Base-by-base conservation (phyloP, 2,329 filamentous ascomycete species). In the Aspergillus udagawae region DNA sequence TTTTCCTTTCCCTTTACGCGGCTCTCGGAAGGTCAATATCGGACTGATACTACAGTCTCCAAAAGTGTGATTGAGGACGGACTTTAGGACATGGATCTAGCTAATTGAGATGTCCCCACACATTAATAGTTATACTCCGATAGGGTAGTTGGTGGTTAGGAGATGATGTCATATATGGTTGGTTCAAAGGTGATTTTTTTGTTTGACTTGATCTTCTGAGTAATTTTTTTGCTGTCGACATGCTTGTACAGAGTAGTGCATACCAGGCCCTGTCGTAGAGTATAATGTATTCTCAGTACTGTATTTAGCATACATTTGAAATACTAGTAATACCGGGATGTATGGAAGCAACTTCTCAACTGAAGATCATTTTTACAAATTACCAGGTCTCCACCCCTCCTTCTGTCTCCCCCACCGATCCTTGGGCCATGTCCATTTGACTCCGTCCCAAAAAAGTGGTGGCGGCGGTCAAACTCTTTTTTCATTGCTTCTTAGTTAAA, bases 371-470 rank as follows among this genome's bases (percentile, higher is more conserved):
- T 45, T 51, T 51, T 23, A 42, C 27, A 45, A 41, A 52, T 35
- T 55, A 55, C 54, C 53, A 49, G 50, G 53, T 49, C 59, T 57
- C 53, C 57, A 51, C 57, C 56, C 54, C 47, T 54, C 55, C 53
- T 51, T 50, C 42, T 23, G 4, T 17, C 42, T 54, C 62, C 53
- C 53, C 60, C 64, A 65, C 58, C 47, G 53, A 59, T 58, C 59
- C 52, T 49, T 59, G 51, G 57, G 61, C 50, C 60, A 54, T 47
- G 35, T 52, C 49, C 47, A 54, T 60, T 60, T 51, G 50, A 55
- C 52, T 55, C 51, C 50, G 55, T 59, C 56, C 63, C 62, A 66
- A 58, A 17, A 61, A 60, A 67, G 67, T 68, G 59, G 63, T 45
- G 44, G 51, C 53, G 42, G 53, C 50, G 51, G 51, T 48, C 32